Percentiles rank a stretch among this genome's conserved stretches.
These are phyloP conservation scores for Aspergillus ustus DNA, from an alignment of 2,329 filamentous ascomycete species.

Conservation along the genomic window DNA sequence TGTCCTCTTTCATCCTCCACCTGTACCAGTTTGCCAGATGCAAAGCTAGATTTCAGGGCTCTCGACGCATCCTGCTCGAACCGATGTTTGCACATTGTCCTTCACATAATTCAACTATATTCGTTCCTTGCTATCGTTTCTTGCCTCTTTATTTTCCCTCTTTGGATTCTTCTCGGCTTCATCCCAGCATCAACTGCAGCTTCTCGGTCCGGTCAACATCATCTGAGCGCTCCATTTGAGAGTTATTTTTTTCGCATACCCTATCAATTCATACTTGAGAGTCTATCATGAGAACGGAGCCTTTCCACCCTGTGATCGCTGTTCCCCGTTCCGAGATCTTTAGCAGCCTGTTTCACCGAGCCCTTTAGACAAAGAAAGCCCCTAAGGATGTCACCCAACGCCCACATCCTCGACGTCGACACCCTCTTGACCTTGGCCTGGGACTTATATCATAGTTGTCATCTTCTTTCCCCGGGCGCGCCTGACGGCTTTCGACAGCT, in stretches of 20 bases:
- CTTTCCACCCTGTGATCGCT: not conserved
- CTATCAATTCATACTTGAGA: not conserved
- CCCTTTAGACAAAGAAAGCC: not conserved
- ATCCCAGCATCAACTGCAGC: not conserved
- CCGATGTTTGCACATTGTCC: not conserved
- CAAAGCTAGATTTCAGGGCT: not conserved
- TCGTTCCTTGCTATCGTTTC: not conserved
- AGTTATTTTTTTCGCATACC: not conserved
- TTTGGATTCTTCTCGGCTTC: not conserved
- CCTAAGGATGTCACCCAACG: conserved; percentile 26
- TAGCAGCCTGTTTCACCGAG: not conserved
- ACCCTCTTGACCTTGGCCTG: conserved; percentile 31
- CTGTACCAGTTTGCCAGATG: no score
- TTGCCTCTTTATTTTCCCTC: not conserved
- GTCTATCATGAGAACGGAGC: not conserved
- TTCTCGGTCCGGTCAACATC: not conserved
- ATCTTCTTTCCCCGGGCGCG: conserved; percentile 30
- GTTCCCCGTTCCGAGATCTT: not conserved
- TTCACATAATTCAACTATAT: not conserved
- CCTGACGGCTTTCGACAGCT: conserved; percentile 36
- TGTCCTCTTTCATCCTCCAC: no score
- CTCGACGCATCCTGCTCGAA: not conserved
- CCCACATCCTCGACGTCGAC: conserved; percentile 29
- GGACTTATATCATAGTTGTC: conserved; percentile 35
- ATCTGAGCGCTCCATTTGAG: not conserved